Conservation (phyloP, 2,329 filamentous ascomycete genomes). For the Fusarium nisikadoi region DNA sequence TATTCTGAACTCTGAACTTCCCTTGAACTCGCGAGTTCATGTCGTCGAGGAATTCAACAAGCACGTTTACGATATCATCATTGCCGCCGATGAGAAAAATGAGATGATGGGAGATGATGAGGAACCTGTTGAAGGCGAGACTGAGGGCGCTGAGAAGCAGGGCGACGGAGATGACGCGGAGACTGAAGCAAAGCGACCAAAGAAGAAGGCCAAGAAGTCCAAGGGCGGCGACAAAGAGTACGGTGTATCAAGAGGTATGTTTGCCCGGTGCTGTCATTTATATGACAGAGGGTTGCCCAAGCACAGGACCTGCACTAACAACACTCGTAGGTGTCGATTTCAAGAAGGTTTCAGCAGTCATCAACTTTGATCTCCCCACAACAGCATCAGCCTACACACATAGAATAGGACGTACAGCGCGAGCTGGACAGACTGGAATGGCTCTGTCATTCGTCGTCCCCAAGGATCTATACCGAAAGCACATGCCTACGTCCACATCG, state of each 20-base stretch:
- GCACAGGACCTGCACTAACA: conserved; percentile 10
- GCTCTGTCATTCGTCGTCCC: conserved; percentile 96
- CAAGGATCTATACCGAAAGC: conserved; percentile 82
- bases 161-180: conserved; percentile 40
- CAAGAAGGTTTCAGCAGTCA: conserved; percentile 90
- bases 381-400: conserved; percentile 96
- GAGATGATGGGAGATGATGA: conserved; percentile 79
- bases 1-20: conserved; percentile 92
- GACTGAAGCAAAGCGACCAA: conserved; percentile 46
- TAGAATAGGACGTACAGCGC: conserved; percentile 91
- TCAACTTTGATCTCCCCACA: conserved; percentile 95
- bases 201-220: conserved; percentile 58
- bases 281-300: neutral
- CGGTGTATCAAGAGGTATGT: conserved; percentile 85
- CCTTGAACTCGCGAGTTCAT: conserved; percentile 91
- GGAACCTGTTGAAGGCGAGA: conserved; percentile 54
- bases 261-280: neutral
- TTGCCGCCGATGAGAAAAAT: conserved; percentile 92
- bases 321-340: conserved; percentile 78
- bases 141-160: conserved; percentile 36
- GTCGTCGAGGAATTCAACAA: conserved; percentile 98
- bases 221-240: conserved; percentile 85
- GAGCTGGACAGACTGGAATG: conserved; percentile 92
- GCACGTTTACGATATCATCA: conserved; percentile 96
- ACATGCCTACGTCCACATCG: conserved; percentile 83